A percentile compares a stretch with the other conserved stretches of the same genome.
These are phyloP conservation scores for Liriodendron chinense DNA, from an alignment of 164 flowering plant species.

Conservation along the genomic window DNA sequence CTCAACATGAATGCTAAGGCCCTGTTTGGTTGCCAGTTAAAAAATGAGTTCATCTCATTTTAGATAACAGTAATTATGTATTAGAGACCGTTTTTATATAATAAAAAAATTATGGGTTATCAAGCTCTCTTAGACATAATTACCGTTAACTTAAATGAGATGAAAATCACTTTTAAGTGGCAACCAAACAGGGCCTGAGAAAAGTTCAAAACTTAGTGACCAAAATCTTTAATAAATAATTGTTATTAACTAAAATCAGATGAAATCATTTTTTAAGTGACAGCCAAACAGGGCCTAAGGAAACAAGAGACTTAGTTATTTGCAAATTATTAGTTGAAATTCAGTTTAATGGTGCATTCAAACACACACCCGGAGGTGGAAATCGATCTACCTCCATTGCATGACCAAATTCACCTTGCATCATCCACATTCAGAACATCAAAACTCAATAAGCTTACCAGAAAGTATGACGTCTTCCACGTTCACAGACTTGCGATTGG, in stretches of 20 bases:
- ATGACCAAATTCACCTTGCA: not conserved
- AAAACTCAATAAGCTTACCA: constrained; percentile 28
- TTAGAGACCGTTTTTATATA: too few relatives aligned
- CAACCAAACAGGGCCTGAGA: too few relatives aligned
- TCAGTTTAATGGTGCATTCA: not conserved
- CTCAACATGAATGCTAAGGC: too few relatives aligned
- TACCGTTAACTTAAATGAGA: too few relatives aligned
- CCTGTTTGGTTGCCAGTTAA: too few relatives aligned
- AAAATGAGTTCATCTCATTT: too few relatives aligned
- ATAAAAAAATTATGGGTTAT: too few relatives aligned
- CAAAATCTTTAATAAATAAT: not conserved
- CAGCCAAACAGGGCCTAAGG: not conserved
- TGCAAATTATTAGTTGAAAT: too few relatives aligned
- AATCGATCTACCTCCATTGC: not conserved
- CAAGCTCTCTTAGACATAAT: too few relatives aligned
- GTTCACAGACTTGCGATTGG: constrained; percentile 69
- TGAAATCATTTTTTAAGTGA: not conserved
- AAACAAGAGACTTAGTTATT: not conserved
- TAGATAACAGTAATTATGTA: too few relatives aligned
- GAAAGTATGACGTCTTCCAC: constrained; percentile 77
- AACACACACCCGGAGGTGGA: not conserved
- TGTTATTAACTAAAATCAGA: too few relatives aligned
- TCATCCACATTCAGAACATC: not conserved
- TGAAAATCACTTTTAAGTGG: too few relatives aligned
- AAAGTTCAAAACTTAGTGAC: not conserved